Evolutionary conservation across 306 rosid genomes (phyloP).

Genomic region (Castanospermum australe): DNA sequence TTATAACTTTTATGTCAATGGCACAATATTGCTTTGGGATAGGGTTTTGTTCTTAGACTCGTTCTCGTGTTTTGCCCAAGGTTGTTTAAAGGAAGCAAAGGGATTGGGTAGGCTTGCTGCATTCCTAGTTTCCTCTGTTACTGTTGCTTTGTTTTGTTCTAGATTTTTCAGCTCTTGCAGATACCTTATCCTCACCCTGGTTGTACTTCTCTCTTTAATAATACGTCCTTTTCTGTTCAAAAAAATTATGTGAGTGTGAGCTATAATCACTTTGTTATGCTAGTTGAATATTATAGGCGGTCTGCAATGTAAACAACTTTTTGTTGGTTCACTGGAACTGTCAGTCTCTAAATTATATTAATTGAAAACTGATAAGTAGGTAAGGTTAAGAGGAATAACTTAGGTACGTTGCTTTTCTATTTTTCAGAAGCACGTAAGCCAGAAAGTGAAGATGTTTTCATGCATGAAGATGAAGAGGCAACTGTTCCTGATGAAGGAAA

Average conservation of each 20-base stretch:
- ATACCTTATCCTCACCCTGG: too few relatives aligned
- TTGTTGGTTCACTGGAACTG: slow-evolving; percentile 1
- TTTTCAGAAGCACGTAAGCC: slow-evolving; percentile 85
- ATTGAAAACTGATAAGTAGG: neutral
- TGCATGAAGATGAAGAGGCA: slow-evolving; percentile 76
- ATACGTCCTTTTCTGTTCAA: too few relatives aligned
- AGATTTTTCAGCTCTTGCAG: too few relatives aligned
- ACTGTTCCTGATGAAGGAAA: slow-evolving; percentile 47
- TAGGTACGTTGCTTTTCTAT: slow-evolving; percentile 15
- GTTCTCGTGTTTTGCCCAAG: too few relatives aligned
- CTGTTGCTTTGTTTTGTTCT: too few relatives aligned
- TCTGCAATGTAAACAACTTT: neutral
- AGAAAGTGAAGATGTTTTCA: slow-evolving; percentile 82
- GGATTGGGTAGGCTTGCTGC: too few relatives aligned
- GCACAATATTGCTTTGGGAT: too few relatives aligned
- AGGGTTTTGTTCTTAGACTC: too few relatives aligned
- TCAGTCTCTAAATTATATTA: neutral
- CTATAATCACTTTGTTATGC: neutral
- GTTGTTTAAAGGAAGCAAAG: too few relatives aligned
- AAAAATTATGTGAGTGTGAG: slow-evolving; percentile 12
- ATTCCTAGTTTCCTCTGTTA: too few relatives aligned
- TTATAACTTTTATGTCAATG: neutral
- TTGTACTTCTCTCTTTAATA: too few relatives aligned
- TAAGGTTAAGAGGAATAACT: neutral
- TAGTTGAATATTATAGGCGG: slow-evolving; percentile 11